Percentiles rank a stretch among this genome's conserved stretches.
Conservation (phyloP, 176 grass and related monocot genomes). For the Zoysia japonica region DNA sequence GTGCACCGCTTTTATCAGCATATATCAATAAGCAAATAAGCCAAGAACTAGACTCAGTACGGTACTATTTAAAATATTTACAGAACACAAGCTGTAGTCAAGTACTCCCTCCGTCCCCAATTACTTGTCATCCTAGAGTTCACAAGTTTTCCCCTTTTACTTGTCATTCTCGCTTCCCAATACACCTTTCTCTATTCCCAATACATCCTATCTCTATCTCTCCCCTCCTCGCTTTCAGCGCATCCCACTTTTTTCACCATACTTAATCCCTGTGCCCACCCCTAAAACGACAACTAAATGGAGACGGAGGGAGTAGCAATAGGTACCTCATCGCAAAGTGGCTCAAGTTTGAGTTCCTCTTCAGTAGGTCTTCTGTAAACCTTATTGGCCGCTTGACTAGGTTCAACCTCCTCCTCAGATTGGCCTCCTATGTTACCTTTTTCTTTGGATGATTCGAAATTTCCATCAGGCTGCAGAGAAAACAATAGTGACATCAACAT, state of each 20-base stretch:
- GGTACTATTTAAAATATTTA: not conserved
- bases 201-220: no score
- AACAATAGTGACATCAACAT: conserved; percentile 24
- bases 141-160: no score
- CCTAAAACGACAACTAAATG: no score
- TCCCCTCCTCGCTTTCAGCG: no score
- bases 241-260: no score
- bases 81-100: not conserved
- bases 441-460: conserved; percentile 23
- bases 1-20: conserved; percentile 28
- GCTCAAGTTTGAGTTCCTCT: conserved; percentile 62
- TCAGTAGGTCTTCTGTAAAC: conserved; percentile 60
- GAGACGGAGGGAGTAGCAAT: not conserved
- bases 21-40: conserved; percentile 14
- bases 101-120: no score
- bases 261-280: no score
- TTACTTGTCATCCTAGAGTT: no score
- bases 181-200: no score
- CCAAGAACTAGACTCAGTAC: not conserved
- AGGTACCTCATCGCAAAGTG: conserved; percentile 71
- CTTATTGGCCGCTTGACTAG: conserved; percentile 37
- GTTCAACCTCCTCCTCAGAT: conserved; percentile 29
- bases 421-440: conserved; percentile 32
- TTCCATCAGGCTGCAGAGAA: conserved; percentile 44
- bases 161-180: no score